Evolutionary conservation across 129 eudicot genomes (phyloP), one percentile per base, ranked within the genome.

Genomic region (Arctium minus): DNA sequence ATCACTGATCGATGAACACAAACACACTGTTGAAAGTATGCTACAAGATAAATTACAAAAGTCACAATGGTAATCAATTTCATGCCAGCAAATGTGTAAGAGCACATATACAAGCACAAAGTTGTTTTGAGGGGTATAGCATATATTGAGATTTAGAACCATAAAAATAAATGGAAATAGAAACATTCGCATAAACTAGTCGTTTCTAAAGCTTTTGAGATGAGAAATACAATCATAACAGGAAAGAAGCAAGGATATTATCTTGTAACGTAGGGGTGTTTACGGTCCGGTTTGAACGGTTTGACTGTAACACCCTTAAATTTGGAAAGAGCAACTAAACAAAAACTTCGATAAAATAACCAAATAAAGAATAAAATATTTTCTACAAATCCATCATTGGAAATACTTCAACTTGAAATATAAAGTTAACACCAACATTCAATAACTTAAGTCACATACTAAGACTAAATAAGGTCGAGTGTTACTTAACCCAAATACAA

Each of bases 11-110:
- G 97, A 89, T 86, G 87, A 90, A 84, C 88, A 97, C 90, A 96
- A 82, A 92, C 93, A 96, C 88, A 93, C 99, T 89, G 97, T 93
- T 85, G 98, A 92, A 93, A 96, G 99, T 92, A 96, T 92, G 97
- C 99, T 96, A 96, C 98, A 96, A 80, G 86, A 88, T 89, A 87
- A 85, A 96, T 53, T 53, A 22, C 82, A 79, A 76, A 53, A 86
- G 99, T 86, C 89, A 90, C 87, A 69, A 78, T 15, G 15, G 65
- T 53, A 53, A 53, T 53, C 65, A 53, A 53, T 53, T 53, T 15
- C 65, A 53, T 4, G 65, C 65, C 75, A 87, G 50, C 73, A 76
- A 79, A 48, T 18, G 53, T 53, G 65, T 53, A 17, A 53, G 65
- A 53, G 65, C 65, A 15, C 17, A 53, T 53, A 53, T 15, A 53